A percentile compares a stretch with the other conserved stretches of the same genome.
Conservation (phyloP, 2,329 filamentous ascomycete genomes). For the Immersiporthe knoxdaviesiana region DNA sequence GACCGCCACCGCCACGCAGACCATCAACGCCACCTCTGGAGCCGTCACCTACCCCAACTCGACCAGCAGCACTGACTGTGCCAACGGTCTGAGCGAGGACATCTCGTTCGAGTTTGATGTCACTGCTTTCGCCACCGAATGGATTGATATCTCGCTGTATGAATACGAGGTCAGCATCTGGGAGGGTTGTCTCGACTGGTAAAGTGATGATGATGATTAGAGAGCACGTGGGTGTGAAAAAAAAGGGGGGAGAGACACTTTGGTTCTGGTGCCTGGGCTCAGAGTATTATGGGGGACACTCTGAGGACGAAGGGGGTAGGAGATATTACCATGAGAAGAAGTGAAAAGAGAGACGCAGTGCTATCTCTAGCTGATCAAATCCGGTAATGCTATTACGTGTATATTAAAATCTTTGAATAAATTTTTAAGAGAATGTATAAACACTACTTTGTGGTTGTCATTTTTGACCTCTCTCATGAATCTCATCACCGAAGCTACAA, state of each 20-base stretch:
- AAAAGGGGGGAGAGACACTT: neutral
- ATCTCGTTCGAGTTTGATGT: conserved; percentile 23
- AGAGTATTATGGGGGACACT: too few relatives aligned
- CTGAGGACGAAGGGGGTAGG: neutral
- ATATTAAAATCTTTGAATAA: too few relatives aligned
- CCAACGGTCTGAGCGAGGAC: conserved; percentile 24
- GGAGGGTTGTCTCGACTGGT: conserved; percentile 21
- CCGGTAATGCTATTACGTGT: too few relatives aligned
- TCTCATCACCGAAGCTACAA: too few relatives aligned
- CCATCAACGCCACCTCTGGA: conserved; percentile 23
- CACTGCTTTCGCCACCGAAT: conserved; percentile 26
- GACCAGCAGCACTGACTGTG: conserved; percentile 21
- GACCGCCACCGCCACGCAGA: conserved; percentile 24
- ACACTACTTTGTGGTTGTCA: too few relatives aligned
- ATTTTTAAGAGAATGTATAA: too few relatives aligned
- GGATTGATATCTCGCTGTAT: conserved; percentile 19
- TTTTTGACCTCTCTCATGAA: too few relatives aligned
- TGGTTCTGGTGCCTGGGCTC: neutral
- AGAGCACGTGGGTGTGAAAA: neutral
- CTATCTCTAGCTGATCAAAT: too few relatives aligned
- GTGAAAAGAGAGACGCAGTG: neutral
- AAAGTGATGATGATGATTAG: conserved; percentile 2
- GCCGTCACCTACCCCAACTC: conserved; percentile 20
- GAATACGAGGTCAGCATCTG: conserved; percentile 22
- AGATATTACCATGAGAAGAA: neutral